phyloP scores from a whole-genome alignment of 2,329 filamentous ascomycete species.

The Talaromyces sp. region DNA sequence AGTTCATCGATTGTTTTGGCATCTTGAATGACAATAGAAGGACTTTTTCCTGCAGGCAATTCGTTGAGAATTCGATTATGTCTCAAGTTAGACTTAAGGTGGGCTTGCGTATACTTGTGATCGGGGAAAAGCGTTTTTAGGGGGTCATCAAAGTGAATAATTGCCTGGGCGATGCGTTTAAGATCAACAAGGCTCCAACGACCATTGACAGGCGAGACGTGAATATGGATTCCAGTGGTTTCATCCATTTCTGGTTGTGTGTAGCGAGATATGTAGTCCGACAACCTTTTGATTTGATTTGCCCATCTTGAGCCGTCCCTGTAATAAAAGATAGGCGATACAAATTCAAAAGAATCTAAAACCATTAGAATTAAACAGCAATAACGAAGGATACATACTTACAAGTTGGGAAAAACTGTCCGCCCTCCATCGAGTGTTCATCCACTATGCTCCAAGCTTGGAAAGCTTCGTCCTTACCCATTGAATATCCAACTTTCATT shows the following conservation, averaged over 20 bases:
- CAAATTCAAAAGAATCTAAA: background rate
- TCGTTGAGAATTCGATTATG: background rate
- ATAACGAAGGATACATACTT: background rate
- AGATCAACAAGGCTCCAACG: background rate
- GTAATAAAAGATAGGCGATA: background rate
- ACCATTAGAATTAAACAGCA: background rate
- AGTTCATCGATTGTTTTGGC: background rate
- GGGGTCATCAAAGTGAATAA: background rate
- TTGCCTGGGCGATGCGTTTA: background rate
- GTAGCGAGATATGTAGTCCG: background rate
- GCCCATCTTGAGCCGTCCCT: background rate
- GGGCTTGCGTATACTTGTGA: background rate
- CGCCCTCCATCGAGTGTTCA: background rate
- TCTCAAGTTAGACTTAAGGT: background rate
- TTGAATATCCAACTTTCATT: background rate
- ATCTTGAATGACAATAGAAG: background rate
- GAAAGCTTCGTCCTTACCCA: background rate
- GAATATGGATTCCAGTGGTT: background rate
- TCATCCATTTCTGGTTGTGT: background rate
- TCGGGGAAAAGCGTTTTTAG: background rate
- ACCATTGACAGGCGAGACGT: background rate
- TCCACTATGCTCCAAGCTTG: background rate
- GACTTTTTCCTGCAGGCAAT: background rate
- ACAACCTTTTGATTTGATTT: background rate
- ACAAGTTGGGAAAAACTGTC: background rate